Evolutionary conservation across 805 yeast species (phyloP), one percentile per base, ranked within the genome.

Genomic region (Schwanniomyces occidentalis): DNA sequence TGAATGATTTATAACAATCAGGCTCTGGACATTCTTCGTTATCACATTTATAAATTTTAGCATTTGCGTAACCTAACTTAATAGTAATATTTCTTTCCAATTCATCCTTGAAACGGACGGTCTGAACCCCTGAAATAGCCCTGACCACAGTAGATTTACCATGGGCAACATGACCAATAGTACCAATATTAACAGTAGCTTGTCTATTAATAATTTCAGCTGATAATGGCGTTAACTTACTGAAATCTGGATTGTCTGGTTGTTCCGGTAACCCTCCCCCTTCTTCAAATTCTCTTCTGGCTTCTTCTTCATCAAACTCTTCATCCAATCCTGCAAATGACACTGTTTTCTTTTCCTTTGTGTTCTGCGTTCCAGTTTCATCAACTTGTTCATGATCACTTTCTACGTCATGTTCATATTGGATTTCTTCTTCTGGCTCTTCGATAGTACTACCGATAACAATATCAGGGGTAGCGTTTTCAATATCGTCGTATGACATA

Each of bases 181-280:
- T 88, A 67, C 99, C 99, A 58, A 93, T 93, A 66, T 93, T 93
- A 61, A 93, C 88, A 32, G 99, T 93, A 44, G 99, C 99, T 72
- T 93, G 99, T 77, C 99, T 85, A 65, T 86, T 87, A 69, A 93
- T 93, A 59, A 93, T 95, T 57, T 90, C 99, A 35, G 95, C 93
- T 6, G 95, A 83, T 44, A 87, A 71, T 21, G 99, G 97, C 30
- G 91, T 86, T 67, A 93, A 69, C 47, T 69, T 58, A 25, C 84
- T 48, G 54, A 91, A 84, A 58, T 90, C 96, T 39, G 95, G 95
- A 65, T 86, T 72, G 24, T 75, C 83, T 38, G 96, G 96, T 68
- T 93, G 99, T 61, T 85, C 96, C 36, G 99, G 99, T 40, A 93
- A 76, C 34, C 99, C 99, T 40, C 98, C 98, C 62, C 98, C 96